Percentiles rank a stretch among this genome's conserved stretches.
phyloP scores from a whole-genome alignment of 139 green algal genomes.

The Marvania coccoides region DNA sequence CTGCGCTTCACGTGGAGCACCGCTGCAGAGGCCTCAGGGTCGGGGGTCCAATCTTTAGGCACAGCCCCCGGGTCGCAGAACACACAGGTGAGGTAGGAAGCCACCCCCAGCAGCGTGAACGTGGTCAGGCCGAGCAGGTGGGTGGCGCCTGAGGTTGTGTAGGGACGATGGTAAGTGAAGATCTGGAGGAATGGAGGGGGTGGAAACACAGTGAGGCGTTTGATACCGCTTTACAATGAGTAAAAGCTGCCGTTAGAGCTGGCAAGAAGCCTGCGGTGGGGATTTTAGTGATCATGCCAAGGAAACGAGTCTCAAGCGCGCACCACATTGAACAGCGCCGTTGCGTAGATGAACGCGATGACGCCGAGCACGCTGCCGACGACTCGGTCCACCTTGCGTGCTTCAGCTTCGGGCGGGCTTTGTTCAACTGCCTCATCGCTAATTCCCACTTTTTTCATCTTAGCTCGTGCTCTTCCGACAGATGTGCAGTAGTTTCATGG shows the following conservation, averaged over 20 bases:
- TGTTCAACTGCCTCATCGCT: too few relatives aligned
- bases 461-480: too few relatives aligned
- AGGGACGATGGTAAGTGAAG: conserved; percentile 56
- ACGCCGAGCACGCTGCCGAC: neutral
- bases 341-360: conserved; percentile 3
- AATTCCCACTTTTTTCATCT: too few relatives aligned
- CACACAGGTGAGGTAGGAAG: conserved; percentile 54
- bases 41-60: conserved; percentile 32
- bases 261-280: neutral
- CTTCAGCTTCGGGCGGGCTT: too few relatives aligned
- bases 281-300: neutral
- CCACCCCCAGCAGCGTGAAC: conserved; percentile 30
- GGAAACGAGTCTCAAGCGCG: neutral
- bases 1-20: conserved; percentile 46
- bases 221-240: neutral
- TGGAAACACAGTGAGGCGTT: neutral
- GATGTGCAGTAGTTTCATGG: too few relatives aligned
- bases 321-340: conserved; percentile 11
- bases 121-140: conserved; percentile 44
- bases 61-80: conserved; percentile 50
- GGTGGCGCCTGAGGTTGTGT: conserved; percentile 49
- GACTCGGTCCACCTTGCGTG: neutral
- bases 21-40: conserved; percentile 12
- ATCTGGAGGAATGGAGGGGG: conserved; percentile 33
- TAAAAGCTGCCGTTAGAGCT: neutral